Conservation (phyloP, 83 land plant species). For the Thuja plicata region DNA sequence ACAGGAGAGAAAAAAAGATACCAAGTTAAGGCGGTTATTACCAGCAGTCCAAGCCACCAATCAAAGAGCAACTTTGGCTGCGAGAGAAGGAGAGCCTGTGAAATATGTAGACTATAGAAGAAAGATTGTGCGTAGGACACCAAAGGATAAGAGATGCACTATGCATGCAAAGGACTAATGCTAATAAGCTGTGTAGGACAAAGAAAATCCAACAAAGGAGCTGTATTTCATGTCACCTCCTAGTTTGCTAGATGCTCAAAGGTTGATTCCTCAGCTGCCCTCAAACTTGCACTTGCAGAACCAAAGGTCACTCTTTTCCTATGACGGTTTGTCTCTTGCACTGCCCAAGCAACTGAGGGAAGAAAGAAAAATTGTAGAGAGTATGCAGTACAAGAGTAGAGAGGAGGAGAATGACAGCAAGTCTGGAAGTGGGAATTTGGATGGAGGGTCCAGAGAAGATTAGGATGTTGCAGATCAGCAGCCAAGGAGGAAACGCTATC, state of each 20-base stretch:
- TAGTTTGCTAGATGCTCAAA: background rate
- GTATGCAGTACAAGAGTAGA: background rate
- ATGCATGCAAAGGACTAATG: no score
- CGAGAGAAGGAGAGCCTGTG: no score
- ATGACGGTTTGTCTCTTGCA: background rate
- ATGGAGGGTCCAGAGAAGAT: slow-evolving; percentile 40
- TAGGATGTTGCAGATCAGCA: slow-evolving; percentile 35
- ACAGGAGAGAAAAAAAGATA: no score
- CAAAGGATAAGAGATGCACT: no score
- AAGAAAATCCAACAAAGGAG: no score
- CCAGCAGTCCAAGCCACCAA: no score
- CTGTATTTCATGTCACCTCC: background rate
- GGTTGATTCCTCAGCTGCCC: slow-evolving; percentile 3
- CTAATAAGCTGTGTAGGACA: no score
- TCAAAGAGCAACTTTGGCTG: no score
- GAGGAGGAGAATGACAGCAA: slow-evolving; percentile 22
- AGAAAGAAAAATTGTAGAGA: background rate
- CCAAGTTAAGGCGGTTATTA: no score
- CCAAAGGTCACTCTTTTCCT: background rate
- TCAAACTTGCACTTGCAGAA: background rate
- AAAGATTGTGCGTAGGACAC: no score
- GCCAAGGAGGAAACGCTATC: slow-evolving; percentile 58
- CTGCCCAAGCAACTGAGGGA: background rate
- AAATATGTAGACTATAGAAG: no score
- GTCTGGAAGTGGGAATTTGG: slow-evolving; percentile 20